These are phyloP conservation scores for Cornus kousa DNA, from an alignment of 148 eudicot genomes.

Conservation along the genomic window DNA sequence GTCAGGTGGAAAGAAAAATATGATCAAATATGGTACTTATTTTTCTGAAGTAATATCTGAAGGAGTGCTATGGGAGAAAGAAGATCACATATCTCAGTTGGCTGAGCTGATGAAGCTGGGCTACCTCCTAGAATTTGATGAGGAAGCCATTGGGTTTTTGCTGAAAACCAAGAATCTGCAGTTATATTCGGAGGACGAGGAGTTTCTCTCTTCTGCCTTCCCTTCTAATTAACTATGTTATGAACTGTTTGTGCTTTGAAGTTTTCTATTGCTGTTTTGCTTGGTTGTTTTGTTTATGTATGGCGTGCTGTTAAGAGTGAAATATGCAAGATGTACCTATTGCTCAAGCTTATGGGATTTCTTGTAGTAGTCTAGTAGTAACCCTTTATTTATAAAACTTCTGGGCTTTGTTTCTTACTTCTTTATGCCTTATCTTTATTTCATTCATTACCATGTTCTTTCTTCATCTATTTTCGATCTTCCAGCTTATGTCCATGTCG, in stretches of 20 bases:
- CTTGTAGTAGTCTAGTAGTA: background rate
- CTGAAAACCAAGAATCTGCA: constrained; percentile 61
- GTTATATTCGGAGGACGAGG: constrained; percentile 50
- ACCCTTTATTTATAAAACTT: background rate
- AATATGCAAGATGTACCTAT: background rate
- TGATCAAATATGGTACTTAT: constrained; percentile 46
- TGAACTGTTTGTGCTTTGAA: background rate
- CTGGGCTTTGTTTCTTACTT: background rate
- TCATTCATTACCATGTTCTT: too few species aligned
- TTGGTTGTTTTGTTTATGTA: background rate
- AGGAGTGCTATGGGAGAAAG: constrained; percentile 60
- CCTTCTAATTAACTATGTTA: constrained; percentile 23
- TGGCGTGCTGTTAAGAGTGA: background rate
- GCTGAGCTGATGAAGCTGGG: constrained; percentile 57
- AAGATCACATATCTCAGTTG: constrained; percentile 31
- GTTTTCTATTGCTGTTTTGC: background rate
- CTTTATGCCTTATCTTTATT: too few species aligned
- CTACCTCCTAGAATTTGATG: constrained; percentile 43
- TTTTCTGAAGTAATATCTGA: constrained; percentile 52
- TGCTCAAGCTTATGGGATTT: background rate
- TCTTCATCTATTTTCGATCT: too few species aligned
- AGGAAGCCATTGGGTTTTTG: constrained; percentile 45
- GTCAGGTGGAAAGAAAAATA: constrained; percentile 22
- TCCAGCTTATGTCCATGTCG: too few species aligned
- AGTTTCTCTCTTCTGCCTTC: constrained; percentile 43